Evolutionary conservation across 768 basidiomycete species (phyloP), one percentile per base, ranked within the genome.

Genomic region (Cytidiella melzeri): DNA sequence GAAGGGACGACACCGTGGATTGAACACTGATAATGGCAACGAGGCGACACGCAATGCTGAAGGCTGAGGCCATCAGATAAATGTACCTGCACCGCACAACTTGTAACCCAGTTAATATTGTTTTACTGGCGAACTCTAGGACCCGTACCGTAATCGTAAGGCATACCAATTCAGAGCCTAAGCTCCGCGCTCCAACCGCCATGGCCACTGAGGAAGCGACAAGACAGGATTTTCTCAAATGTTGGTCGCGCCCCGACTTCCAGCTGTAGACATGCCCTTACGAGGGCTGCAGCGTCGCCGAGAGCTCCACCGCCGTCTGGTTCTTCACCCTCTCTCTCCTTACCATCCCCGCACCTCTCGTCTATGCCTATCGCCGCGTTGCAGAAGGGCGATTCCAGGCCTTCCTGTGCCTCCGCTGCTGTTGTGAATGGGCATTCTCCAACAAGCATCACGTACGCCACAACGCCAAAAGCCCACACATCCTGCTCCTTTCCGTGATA

Each of bases 401-500:
- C 91, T 40, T 83, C 86, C 58, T 94, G 89, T 0, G 93, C 91
- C 64, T 97, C 94, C 34, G 83, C 86, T 1, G 93, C 85, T 15
- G 87, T 91, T 69, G 84, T 81, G 70, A 93, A 94, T 1, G 91
- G 91, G 61, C 92, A 94, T 70, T 95, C 92, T 5, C 92, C 91
- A 19, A 86, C 79, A 15, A 98, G 77, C 54, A 99, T 79, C 48
- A 99, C 95, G 65, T 93, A 99, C 11, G 85, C 92, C 19, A 99
- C 92, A 20, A 98, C 93, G 12, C 95, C 95, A 52, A 95, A 89
- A 0, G 95, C 95, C 94, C 95, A 99, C 2, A 97, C 88, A 58
- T 99, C 95, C 67, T 97, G 94, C 63, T 95, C 92, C 62, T 93
- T 94, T 28, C 95, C 96, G 55, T 87, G 78, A 65, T 99, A 99